These are phyloP conservation scores for Russula griseocarnosa DNA, from an alignment of 768 basidiomycete species.

Conservation along the genomic window DNA sequence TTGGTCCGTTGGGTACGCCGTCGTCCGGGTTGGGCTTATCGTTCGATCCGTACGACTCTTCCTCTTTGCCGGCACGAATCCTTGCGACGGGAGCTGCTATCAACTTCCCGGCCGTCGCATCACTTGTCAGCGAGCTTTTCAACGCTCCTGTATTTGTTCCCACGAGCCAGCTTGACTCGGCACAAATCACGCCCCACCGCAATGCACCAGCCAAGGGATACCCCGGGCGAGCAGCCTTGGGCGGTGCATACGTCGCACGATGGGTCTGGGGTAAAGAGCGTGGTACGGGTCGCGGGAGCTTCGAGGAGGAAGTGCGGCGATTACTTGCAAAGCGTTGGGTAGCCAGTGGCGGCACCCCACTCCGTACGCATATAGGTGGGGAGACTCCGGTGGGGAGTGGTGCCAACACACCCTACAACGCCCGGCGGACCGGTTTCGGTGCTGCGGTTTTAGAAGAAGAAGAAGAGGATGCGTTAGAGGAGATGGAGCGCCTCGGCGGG, in stretches of 20 bases:
- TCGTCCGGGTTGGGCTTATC: constrained; percentile 38
- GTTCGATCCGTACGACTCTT: constrained; percentile 76
- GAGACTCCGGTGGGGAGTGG: constrained; percentile 51
- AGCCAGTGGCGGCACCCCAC: constrained; percentile 51
- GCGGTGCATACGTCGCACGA: constrained; percentile 73
- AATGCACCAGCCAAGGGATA: constrained; percentile 69
- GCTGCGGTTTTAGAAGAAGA: constrained; percentile 60
- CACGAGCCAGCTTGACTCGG: constrained; percentile 69
- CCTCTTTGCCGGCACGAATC: constrained; percentile 59
- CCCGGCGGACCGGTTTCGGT: constrained; percentile 49
- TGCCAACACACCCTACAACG: constrained; percentile 62
- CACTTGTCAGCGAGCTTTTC: constrained; percentile 77
- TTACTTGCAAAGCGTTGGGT: constrained; percentile 73
- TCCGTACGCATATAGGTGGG: constrained; percentile 55
- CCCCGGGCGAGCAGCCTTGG: constrained; percentile 65
- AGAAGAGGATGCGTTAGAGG: constrained; percentile 70
- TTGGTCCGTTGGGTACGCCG: constrained; percentile 8
- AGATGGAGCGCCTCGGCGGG: constrained; percentile 44
- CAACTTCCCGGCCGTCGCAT: constrained; percentile 78
- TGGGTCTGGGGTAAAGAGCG: constrained; percentile 81
- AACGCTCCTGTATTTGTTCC: constrained; percentile 78
- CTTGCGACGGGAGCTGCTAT: constrained; percentile 76
- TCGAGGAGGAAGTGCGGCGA: constrained; percentile 76
- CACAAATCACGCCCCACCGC: constrained; percentile 64
- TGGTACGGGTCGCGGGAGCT: constrained; percentile 51